Evolutionary conservation across 306 rosid genomes (phyloP), one percentile per base, ranked within the genome.

Genomic region (cucumber (Cucumis sativus)): DNA sequence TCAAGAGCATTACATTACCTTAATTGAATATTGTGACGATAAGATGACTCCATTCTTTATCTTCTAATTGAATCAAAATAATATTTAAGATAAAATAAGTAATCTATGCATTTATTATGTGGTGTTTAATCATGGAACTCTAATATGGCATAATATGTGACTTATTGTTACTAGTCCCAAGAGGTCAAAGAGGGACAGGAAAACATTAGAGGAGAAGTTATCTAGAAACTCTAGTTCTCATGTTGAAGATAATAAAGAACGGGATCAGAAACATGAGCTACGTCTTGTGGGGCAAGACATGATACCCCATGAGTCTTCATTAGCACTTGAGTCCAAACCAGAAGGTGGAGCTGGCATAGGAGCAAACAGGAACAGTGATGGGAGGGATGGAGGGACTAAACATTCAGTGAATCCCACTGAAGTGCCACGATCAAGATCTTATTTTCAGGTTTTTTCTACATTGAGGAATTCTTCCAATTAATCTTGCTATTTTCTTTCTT

Each of bases 141-240:
- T 77, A 60, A 21, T 43, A 16, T 74, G 55, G 52, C 23, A 80
- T 72, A 35, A 23, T 79, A 9, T 67, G 65, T 74, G 21, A 47
- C 28, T 77, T 81, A 52, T 79, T 85, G 63, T 28, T 75, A 73
- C 37, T 83, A 92, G 99, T 82, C 91, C 96, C 23, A 92, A 88
- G 89, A 85, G 92, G 83, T 84, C 84, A 45, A 90, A 90, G 88
- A 95, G 93, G 85, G 93, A 88, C 85, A 90, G 82, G 54, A 85
- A 83, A 66, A 86, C 81, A 28, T 89, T 76, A 78, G 85, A 81
- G 12, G 89, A 84, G 61, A 89, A 87, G 85, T 41, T 73, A 39
- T 67, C 83, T 10, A 65, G 77, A 15, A 77, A 76, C 43, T 40
- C 77, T 81, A 82, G 77, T 82, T 60, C 61, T 68, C 82, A 84